Evolutionary conservation across 257 asterid genomes (phyloP).

Genomic region (Vinca minor): DNA sequence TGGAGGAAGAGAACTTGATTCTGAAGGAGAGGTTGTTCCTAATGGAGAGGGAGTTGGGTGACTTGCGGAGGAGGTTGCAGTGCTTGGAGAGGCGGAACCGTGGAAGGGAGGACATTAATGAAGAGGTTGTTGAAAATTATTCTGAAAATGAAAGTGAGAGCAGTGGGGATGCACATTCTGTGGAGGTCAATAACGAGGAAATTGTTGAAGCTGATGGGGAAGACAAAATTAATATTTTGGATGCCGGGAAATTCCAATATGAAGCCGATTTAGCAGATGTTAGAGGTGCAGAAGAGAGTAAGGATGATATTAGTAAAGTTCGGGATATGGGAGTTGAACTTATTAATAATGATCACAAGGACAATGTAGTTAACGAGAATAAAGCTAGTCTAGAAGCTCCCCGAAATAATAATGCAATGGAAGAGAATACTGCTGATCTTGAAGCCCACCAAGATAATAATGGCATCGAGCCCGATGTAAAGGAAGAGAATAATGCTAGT

Average conservation of each 20-base stretch:
- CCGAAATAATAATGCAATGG: neutral
- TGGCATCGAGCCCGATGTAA: no score
- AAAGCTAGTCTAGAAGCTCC: neutral
- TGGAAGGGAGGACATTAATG: slow-evolving; percentile 35
- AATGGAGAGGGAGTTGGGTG: slow-evolving; percentile 69
- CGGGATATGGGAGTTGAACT: slow-evolving; percentile 7
- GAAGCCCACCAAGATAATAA: no score
- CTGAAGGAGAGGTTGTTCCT: slow-evolving; percentile 73
- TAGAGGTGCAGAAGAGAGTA: slow-evolving; percentile 11
- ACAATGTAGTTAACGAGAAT: neutral
- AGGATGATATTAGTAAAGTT: slow-evolving; percentile 9
- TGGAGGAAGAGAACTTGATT: slow-evolving; percentile 69
- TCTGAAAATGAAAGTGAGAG: slow-evolving; percentile 62
- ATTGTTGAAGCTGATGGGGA: slow-evolving; percentile 20
- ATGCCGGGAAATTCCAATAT: no score
- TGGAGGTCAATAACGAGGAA: slow-evolving; percentile 46
- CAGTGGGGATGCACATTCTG: slow-evolving; percentile 42
- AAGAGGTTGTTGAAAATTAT: slow-evolving; percentile 54
- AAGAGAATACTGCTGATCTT: no score
- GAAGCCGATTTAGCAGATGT: slow-evolving; percentile 3
- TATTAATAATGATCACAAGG: neutral
- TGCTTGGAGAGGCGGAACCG: slow-evolving; percentile 43
- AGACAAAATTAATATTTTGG: neutral
- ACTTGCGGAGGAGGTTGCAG: slow-evolving; percentile 64
- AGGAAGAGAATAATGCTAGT: neutral